A percentile compares a stretch with the other conserved stretches of the same genome.
Evolutionary conservation across 495 filamentous ascomycete genomes (phyloP).

Genomic region (Friedmanniomyces endolithicus): DNA sequence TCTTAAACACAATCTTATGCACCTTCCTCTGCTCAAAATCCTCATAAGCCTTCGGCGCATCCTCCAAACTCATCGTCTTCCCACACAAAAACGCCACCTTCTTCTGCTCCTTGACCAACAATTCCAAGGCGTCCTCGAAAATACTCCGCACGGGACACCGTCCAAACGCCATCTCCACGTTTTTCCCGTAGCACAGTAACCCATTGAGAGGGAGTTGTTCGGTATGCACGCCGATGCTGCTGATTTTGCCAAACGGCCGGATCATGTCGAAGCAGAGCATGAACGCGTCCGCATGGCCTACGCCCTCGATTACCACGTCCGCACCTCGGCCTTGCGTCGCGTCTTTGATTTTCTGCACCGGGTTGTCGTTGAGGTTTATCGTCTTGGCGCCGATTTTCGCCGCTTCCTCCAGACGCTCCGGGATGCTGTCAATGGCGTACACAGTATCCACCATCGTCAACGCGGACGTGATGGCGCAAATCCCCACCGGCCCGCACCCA

Average conservation of each 20-base stretch:
- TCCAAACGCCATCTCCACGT: conserved; percentile 83
- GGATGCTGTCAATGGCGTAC: conserved; percentile 75
- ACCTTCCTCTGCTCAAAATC: conserved; percentile 63
- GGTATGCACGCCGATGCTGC: conserved; percentile 74
- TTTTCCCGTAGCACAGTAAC: conserved; percentile 77
- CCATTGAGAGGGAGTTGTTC: conserved; percentile 72
- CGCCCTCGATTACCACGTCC: conserved; percentile 85
- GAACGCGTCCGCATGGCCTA: conserved; percentile 73
- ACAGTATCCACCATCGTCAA: conserved; percentile 46
- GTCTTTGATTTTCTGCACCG: conserved; percentile 53
- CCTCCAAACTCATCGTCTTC: conserved; percentile 76
- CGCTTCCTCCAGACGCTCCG: conserved; percentile 65
- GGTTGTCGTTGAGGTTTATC: conserved; percentile 64
- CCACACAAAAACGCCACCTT: conserved; percentile 69
- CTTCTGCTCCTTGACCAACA: conserved; percentile 72
- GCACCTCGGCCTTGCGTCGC: conserved; percentile 74
- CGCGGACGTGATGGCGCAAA: conserved; percentile 78
- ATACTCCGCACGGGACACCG: conserved; percentile 83
- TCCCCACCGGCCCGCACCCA: conserved; percentile 64
- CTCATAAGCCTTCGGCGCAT: conserved; percentile 81
- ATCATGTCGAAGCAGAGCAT: conserved; percentile 74
- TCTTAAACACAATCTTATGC: conserved; percentile 64
- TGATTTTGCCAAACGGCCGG: conserved; percentile 76
- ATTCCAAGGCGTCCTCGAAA: conserved; percentile 61
- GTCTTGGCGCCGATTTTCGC: conserved; percentile 70